A percentile compares a stretch with the other conserved stretches of the same genome.
phyloP scores from a whole-genome alignment of 306 rosid species.

The Nissolia schottii region DNA sequence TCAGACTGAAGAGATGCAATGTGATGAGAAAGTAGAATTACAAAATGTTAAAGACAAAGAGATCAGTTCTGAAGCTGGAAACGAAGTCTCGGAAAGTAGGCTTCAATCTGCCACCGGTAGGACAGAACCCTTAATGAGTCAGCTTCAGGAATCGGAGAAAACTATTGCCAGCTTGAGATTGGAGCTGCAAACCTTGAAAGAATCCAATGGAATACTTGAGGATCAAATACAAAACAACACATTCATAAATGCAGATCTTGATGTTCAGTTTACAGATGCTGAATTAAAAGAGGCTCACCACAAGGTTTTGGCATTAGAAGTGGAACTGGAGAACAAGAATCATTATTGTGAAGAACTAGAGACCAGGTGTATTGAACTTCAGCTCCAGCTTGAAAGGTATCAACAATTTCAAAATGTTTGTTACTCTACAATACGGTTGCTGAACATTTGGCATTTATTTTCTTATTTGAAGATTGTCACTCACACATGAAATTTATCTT shows the following conservation, averaged over 20 bases:
- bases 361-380: slow-evolving; percentile 67
- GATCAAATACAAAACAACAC: slow-evolving; percentile 41
- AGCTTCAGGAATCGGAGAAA: slow-evolving; percentile 58
- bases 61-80: slow-evolving; percentile 31
- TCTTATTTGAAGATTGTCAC: slow-evolving; percentile 17
- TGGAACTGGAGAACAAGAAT: slow-evolving; percentile 55
- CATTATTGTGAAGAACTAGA: slow-evolving; percentile 68
- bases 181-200: slow-evolving; percentile 44
- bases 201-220: slow-evolving; percentile 40
- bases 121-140: slow-evolving; percentile 30
- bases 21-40: slow-evolving; percentile 32
- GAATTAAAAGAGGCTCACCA: slow-evolving; percentile 52
- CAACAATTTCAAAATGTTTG: background rate
- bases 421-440: slow-evolving; percentile 4
- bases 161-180: slow-evolving; percentile 44
- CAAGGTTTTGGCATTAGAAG: slow-evolving; percentile 58
- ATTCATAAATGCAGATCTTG: slow-evolving; percentile 40
- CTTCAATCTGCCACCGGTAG: slow-evolving; percentile 36
- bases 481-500: slow-evolving; percentile 24
- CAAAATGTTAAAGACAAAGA: slow-evolving; percentile 31
- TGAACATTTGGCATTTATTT: slow-evolving; percentile 10
- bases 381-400: slow-evolving; percentile 82
- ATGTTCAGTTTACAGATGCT: slow-evolving; percentile 40
- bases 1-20: slow-evolving; percentile 33
- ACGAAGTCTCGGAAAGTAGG: slow-evolving; percentile 43